Evolutionary conservation across 139 green algal genomes (phyloP), one percentile per base, ranked within the genome.

Genomic region (Coelastrella sp.): DNA sequence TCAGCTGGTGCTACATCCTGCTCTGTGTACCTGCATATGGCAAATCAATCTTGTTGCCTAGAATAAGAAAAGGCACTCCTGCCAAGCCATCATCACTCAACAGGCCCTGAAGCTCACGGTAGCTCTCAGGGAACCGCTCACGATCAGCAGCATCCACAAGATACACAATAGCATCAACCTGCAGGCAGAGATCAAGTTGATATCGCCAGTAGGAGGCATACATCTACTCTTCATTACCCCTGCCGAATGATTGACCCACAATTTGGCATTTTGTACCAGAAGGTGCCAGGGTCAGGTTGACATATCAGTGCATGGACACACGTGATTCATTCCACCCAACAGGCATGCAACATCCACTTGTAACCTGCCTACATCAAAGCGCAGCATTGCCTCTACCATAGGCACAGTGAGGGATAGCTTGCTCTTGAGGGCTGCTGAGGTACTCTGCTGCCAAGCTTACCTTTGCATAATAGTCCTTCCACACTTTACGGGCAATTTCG

Each of bases 11-110:
- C 30, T 19, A 30, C 27, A 5, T 23, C 27, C 30, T 6, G 1
- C 32, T 0, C 4, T 13, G 35, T 9, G 19, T 75, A 81, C 75
- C 75, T 66, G 57, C 53, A 41, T 73, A 62, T 1, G 97, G 96
- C 74, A 99, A 94, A 88, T 99, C 98, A 76, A 99, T 99, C 90
- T 99, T 99, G 95, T 99, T 99, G 69, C 97, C 97, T 75, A 99
- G 91, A 2, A 99, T 85, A 30, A 99, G 89, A 90, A 99, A 98
- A 7, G 97, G 97, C 45, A 99, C 97, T n/a, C 91, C 89, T 23
- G 86, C 73, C 0, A 99, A 90, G 15, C 91, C 93, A 84, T 99
- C 97, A 81, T 99, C 97, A 23, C 90, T 93, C 21, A 99, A 91
- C 76, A 99, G 92, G 2, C 89, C 91, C 72, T 98, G 95, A 19